Base-by-base conservation (phyloP, 306 rosid species). In the Alnus glutinosa region DNA sequence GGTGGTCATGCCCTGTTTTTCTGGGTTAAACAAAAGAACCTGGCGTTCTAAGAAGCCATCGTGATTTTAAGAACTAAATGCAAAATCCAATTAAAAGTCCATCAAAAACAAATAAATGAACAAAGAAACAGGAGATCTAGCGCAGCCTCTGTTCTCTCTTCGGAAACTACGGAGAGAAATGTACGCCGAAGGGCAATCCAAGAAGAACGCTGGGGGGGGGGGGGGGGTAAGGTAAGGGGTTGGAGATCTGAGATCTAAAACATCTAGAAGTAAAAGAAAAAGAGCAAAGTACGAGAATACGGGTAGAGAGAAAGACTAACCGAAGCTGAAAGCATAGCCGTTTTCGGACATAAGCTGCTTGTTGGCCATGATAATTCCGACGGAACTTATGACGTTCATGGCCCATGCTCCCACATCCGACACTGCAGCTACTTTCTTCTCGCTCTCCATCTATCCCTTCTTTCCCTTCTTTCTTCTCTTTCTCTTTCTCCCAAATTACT, bases 371-470 rank as follows among this genome's bases (percentile, higher is more conserved):
- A 94, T 94, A 68, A 94, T 90, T 30, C 97, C 96, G 46, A 94
- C 98, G 64, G 97, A 94, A 82, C 97, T 94, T 57, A 94, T 77
- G 39, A 94, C 86, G 81, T 94, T 94, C 96, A 92, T 90, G 55
- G 87, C 96, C 98, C 98, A 94, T 3, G 97, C 97, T 80, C 97
- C 97, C 6, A 94, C 81, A 76, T 92, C 91, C 5, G 95, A 91
- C 14, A 93, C 91, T 4, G 87, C 59, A 19, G 89, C 57, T 4
- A 91, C n/a, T 73, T 89, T 91, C 95, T 93, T 91, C 70, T 90
- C 97, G 80, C 36, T 80, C 72, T 90, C 97, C 95, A 93, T 93
- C 74, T 55, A 64, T 76, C 36, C 23, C 18, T 32, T 76, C 32
- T 1, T 37, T 16, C 36, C 71, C 47, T 15, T 62, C 46, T 6